phyloP scores from a whole-genome alignment of 2,329 filamentous ascomycete genomes.

The Venturia carpophila region DNA sequence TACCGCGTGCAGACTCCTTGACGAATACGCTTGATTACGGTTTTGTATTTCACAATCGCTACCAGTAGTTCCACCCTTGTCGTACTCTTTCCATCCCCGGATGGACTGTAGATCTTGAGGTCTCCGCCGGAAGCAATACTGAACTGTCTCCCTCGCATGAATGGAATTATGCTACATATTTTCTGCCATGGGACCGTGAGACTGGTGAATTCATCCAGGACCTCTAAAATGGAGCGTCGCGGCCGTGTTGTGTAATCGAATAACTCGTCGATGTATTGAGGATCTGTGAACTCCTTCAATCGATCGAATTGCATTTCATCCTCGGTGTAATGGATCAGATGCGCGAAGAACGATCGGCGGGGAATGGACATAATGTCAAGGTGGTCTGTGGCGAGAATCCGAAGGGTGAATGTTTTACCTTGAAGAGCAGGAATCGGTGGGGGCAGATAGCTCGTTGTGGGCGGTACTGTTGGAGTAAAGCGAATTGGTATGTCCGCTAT shows the following conservation, averaged over 20 bases:
- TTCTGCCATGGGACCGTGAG: constrained; percentile 73
- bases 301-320: constrained; percentile 70
- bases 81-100: background rate
- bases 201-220: constrained; percentile 80
- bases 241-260: constrained; percentile 94
- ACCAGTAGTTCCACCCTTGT: constrained; percentile 64
- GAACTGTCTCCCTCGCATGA: constrained; percentile 83
- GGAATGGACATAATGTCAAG: constrained; percentile 88
- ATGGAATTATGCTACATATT: constrained; percentile 65
- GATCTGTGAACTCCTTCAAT: constrained; percentile 72
- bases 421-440: constrained; percentile 32
- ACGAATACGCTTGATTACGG: constrained; percentile 73
- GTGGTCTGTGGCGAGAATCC: constrained; percentile 69
- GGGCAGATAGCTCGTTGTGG: constrained; percentile 31
- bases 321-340: constrained; percentile 65
- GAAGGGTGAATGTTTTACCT: constrained; percentile 49
- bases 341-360: constrained; percentile 74
- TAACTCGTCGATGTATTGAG: constrained; percentile 77
- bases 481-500: constrained; percentile 64
- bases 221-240: constrained; percentile 82
- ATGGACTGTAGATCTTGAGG: constrained; percentile 24
- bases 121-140: constrained; percentile 74
- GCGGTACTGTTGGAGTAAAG: constrained; percentile 35
- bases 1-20: constrained; percentile 89
- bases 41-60: constrained; percentile 86